A percentile compares a stretch with the other conserved stretches of the same genome.
Conservation (phyloP, 495 filamentous ascomycete species). For the Trichoderma asperelloides region DNA sequence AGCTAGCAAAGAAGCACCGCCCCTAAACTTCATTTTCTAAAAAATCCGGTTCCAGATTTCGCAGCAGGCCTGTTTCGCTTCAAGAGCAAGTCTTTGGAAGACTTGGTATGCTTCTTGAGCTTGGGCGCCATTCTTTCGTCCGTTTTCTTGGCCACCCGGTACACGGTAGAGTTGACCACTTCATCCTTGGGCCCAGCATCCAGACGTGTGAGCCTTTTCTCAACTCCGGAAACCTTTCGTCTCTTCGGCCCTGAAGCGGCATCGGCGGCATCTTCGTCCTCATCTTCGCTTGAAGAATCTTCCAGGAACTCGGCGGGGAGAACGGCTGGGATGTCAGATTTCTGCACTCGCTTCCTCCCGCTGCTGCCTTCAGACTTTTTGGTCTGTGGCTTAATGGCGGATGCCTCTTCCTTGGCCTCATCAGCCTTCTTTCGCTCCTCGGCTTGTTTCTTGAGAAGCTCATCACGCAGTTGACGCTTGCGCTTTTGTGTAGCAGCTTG, state of each 20-base stretch:
- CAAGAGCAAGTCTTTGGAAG: slow-evolving; percentile 28
- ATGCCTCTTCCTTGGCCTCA: not conserved
- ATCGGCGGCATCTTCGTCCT: slow-evolving; percentile 10
- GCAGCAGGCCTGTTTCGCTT: slow-evolving; percentile 20
- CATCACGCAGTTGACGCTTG: slow-evolving; percentile 38
- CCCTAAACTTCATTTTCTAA: not conserved
- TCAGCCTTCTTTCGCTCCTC: slow-evolving; percentile 27
- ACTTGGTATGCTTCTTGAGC: slow-evolving; percentile 21
- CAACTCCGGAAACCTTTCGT: slow-evolving; percentile 24
- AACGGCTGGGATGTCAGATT: slow-evolving; percentile 26
- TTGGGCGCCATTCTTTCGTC: slow-evolving; percentile 32
- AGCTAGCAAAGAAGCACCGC: not conserved
- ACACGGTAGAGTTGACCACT: slow-evolving; percentile 32
- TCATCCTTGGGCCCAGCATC: slow-evolving; percentile 27
- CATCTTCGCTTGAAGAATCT: slow-evolving; percentile 29
- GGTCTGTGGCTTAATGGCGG: not conserved
- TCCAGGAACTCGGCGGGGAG: slow-evolving; percentile 37
- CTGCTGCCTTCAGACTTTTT: slow-evolving; percentile 10
- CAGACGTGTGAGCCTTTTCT: slow-evolving; percentile 17
- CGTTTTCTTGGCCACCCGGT: slow-evolving; percentile 26
- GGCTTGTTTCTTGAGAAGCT: slow-evolving; percentile 36
- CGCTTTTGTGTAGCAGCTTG: slow-evolving; percentile 32
- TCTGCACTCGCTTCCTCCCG: slow-evolving; percentile 18
- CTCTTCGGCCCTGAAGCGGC: slow-evolving; percentile 23
- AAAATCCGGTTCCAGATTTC: not conserved